phyloP scores from a whole-genome alignment of 768 basidiomycete genomes.

The Boletus vermiculosoides region DNA sequence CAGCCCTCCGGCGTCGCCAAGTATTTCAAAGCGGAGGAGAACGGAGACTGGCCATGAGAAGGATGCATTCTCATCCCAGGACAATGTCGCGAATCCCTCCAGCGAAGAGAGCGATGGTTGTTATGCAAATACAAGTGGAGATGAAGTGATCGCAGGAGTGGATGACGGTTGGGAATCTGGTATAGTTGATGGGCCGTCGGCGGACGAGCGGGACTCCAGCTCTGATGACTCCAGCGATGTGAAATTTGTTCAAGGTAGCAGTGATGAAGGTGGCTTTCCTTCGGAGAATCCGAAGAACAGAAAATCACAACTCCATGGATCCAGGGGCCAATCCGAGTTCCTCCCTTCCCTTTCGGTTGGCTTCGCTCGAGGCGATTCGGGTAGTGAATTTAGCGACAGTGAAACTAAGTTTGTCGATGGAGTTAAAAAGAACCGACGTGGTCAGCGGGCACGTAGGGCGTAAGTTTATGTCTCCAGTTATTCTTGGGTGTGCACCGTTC shows the following conservation, averaged over 20 bases:
- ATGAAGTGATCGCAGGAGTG: conserved; percentile 2
- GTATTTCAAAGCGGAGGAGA: conserved; percentile 13
- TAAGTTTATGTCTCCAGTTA: conserved; percentile 46
- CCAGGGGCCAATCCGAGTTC: conserved; percentile 54
- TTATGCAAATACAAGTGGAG: conserved; percentile 20
- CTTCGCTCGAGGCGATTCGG: conserved; percentile 76
- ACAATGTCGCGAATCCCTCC: neutral
- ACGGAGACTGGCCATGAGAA: neutral
- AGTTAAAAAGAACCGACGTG: conserved; percentile 81
- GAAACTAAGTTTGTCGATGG: conserved; percentile 55
- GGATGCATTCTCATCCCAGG: conserved; percentile 1
- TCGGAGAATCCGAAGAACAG: conserved; percentile 14
- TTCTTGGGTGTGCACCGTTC: neutral
- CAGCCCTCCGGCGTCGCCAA: conserved; percentile 10
- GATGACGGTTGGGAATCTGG: conserved; percentile 45
- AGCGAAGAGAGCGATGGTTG: conserved; percentile 19
- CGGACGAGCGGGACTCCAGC: conserved; percentile 28
- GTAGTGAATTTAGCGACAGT: conserved; percentile 71
- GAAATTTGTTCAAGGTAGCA: conserved; percentile 28
- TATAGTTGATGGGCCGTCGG: conserved; percentile 33
- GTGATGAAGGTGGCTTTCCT: conserved; percentile 19
- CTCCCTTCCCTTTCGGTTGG: conserved; percentile 87
- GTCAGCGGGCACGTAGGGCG: conserved; percentile 93
- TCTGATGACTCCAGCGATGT: conserved; percentile 27
- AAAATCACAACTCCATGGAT: conserved; percentile 23